These are phyloP conservation scores for Pythium biforme DNA, from an alignment of 352 stramenopile species.

Conservation along the genomic window DNA sequence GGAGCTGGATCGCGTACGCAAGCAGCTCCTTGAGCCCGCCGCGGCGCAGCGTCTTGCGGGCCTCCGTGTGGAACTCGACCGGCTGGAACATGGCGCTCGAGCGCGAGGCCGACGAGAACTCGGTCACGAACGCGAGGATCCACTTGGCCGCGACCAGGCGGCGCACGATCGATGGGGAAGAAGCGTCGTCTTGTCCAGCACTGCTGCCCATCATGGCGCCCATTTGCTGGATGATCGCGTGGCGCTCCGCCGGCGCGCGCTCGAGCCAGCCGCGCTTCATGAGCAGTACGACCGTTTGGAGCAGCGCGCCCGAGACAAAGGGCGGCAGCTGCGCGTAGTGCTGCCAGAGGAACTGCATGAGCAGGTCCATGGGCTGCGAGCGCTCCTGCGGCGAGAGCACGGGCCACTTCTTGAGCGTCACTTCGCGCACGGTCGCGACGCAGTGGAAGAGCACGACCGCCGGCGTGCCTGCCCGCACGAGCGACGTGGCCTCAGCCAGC, in stretches of 20 bases:
- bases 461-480: constrained; percentile 43
- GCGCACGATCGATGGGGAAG: constrained; percentile 18
- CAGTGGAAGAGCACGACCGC: constrained; percentile 82
- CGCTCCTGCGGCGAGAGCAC: constrained; percentile 46
- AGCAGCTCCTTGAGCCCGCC: constrained; percentile 60
- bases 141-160: constrained; percentile 75
- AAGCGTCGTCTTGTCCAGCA: background rate
- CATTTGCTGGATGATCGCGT: constrained; percentile 72
- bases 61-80: constrained; percentile 82
- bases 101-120: constrained; percentile 79
- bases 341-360: constrained; percentile 80
- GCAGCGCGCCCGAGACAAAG: constrained; percentile 58
- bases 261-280: constrained; percentile 86
- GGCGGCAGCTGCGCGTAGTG: constrained; percentile 45
- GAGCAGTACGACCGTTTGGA: constrained; percentile 74
- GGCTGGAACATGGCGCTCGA: constrained; percentile 81
- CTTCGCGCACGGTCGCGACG: constrained; percentile 70
- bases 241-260: constrained; percentile 45
- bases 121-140: constrained; percentile 81
- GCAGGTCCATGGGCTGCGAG: constrained; percentile 57
- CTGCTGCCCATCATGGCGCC: constrained; percentile 47
- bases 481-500: constrained; percentile 52
- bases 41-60: constrained; percentile 57
- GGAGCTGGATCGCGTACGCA: constrained; percentile 54
- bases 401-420: constrained; percentile 69